Conservation (phyloP, 331 rosid species). For the Erythrophleum ivorense region DNA sequence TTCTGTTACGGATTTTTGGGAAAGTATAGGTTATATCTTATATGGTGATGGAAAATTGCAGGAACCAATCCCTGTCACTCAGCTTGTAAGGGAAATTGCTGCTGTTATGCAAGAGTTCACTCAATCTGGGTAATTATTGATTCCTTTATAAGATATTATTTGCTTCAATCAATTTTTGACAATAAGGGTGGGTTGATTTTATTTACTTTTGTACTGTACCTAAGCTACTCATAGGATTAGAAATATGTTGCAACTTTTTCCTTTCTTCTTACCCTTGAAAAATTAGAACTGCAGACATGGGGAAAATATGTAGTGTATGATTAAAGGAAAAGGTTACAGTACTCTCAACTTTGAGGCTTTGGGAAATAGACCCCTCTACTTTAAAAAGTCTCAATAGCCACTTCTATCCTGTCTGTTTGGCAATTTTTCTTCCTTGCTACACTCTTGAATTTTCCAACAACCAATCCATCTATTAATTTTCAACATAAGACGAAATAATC, state of each 20-base stretch:
- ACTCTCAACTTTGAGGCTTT: not conserved
- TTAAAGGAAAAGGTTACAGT: not conserved
- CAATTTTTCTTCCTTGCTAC: constrained; percentile 6
- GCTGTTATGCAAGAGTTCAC: constrained; percentile 99
- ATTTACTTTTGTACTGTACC: constrained; percentile 23
- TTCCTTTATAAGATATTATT: constrained; percentile 5
- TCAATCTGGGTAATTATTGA: constrained; percentile 81
- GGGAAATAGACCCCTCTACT: not conserved
- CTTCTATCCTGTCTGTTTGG: not conserved
- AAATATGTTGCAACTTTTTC: not conserved
- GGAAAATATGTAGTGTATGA: not conserved
- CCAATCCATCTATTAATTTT: not conserved
- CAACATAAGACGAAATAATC: not conserved
- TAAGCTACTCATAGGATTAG: not conserved
- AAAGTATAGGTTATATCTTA: constrained; percentile 11
- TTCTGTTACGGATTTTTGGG: not conserved
- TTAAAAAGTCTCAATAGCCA: not conserved
- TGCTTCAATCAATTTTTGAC: not conserved
- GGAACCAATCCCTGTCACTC: constrained; percentile 97
- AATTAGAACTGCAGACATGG: not conserved
- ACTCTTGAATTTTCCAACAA: not conserved
- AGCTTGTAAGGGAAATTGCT: constrained; percentile 97
- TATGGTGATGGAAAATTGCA: constrained; percentile 39
- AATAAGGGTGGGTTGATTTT: not conserved
- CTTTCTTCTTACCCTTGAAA: not conserved